Percentiles rank a stretch among this genome's conserved stretches.
phyloP scores from a whole-genome alignment of 148 eudicot species.

The Rhododendron ovatum region DNA sequence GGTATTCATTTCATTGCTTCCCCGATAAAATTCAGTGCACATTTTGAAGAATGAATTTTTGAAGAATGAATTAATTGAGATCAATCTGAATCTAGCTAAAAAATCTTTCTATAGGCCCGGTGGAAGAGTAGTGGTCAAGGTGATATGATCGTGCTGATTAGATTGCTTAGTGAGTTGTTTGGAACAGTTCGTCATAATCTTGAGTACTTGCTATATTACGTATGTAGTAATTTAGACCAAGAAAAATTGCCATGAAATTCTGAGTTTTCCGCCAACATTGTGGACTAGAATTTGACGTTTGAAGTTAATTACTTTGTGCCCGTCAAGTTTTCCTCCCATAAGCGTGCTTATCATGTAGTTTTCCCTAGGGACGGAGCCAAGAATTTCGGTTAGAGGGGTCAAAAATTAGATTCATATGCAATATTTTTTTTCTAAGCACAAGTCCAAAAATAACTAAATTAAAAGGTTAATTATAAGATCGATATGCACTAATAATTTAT shows the following conservation, averaged over 20 bases:
- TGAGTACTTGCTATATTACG: background rate
- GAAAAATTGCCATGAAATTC: background rate
- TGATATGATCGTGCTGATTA: background rate
- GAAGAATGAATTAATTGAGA: too few species aligned
- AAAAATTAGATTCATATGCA: too few species aligned
- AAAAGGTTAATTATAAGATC: too few species aligned
- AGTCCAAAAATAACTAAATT: too few species aligned
- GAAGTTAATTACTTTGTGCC: background rate
- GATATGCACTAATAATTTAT: too few species aligned
- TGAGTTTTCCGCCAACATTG: background rate
- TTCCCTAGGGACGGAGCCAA: too few species aligned
- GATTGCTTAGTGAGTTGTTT: background rate
- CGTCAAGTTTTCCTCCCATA: background rate
- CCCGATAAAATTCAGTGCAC: background rate
- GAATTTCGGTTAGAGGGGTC: too few species aligned
- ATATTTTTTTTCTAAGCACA: too few species aligned
- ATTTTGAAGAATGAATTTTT: too few species aligned
- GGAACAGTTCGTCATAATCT: background rate
- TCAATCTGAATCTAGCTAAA: too few species aligned
- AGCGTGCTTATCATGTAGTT: background rate
- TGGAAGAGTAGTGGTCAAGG: background rate
- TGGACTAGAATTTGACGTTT: background rate
- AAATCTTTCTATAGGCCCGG: background rate
- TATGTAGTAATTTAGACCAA: background rate
- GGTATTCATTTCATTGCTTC: background rate